These are phyloP conservation scores for Dactylis glomerata DNA, from an alignment of 176 grass and related monocot species.

Conservation along the genomic window DNA sequence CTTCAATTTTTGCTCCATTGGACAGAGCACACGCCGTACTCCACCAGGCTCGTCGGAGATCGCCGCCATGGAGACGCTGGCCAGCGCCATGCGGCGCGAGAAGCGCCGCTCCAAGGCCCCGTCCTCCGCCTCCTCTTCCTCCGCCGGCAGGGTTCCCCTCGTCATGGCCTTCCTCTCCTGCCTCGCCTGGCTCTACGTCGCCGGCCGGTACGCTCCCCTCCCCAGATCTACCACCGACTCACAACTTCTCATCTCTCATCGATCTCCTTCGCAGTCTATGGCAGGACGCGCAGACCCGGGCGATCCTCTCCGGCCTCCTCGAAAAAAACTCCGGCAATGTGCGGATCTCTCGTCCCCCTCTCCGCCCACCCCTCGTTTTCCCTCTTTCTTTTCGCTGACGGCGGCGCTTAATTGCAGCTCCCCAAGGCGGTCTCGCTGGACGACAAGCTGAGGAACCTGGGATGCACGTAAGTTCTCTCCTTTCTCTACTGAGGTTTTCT, in stretches of 20 bases:
- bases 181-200: conserved; percentile 96
- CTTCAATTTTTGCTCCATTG: not conserved
- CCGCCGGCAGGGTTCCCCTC: conserved; percentile 52
- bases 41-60: conserved; percentile 32
- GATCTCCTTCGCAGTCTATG: conserved; percentile 58
- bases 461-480: conserved; percentile 72
- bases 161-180: conserved; percentile 95
- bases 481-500: not conserved
- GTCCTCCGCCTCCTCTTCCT: conserved; percentile 8
- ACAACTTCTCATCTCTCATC: not conserved
- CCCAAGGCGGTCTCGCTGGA: conserved; percentile 82
- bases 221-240: conserved; percentile 15
- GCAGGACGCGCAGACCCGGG: conserved; percentile 90
- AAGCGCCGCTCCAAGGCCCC: conserved; percentile 51
- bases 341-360: conserved; percentile 28
- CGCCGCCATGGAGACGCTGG: conserved; percentile 82
- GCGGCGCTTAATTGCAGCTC: conserved; percentile 36
- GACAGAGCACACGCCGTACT: not conserved
- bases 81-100: conserved; percentile 45
- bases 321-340: conserved; percentile 81
- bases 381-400: not conserved
- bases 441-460: conserved; percentile 88
- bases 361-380: not conserved
- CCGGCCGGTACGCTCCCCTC: conserved; percentile 51
- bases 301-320: conserved; percentile 70